Percentiles rank a stretch among this genome's conserved stretches.
These are phyloP conservation scores for Serendipita sp. DNA, from an alignment of 768 basidiomycete genomes.

Conservation along the genomic window DNA sequence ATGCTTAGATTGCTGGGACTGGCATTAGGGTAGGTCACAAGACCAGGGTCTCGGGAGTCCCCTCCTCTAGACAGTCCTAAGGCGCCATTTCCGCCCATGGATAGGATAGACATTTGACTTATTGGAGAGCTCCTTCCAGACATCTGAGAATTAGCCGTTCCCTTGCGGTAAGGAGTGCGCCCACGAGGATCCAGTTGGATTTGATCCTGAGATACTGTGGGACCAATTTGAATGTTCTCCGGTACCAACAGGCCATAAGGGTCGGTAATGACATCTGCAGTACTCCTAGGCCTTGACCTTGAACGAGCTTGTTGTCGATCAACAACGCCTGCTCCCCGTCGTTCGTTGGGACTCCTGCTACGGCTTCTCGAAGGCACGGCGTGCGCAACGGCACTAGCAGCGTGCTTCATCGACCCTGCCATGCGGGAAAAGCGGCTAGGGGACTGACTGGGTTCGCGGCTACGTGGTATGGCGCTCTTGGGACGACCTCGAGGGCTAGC, in stretches of 20 bases:
- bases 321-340: background rate
- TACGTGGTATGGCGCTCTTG: background rate
- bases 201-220: background rate
- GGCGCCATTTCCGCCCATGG: background rate
- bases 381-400: background rate
- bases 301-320: background rate
- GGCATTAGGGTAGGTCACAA: background rate
- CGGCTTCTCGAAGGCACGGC: background rate
- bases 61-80: background rate
- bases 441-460: background rate
- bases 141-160: background rate
- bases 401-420: background rate
- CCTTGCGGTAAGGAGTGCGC: background rate
- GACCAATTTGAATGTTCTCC: constrained; percentile 5
- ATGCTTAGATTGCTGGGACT: background rate
- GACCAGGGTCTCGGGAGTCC: background rate
- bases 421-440: background rate
- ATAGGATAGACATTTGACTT: background rate
- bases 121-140: background rate
- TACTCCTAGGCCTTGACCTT: background rate
- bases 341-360: background rate
- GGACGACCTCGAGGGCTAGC: background rate
- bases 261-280: background rate
- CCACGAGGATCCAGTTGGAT: background rate
- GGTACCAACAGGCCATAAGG: background rate